Base-by-base conservation (phyloP, 129 eudicot species). In the Sambucus nigra region DNA sequence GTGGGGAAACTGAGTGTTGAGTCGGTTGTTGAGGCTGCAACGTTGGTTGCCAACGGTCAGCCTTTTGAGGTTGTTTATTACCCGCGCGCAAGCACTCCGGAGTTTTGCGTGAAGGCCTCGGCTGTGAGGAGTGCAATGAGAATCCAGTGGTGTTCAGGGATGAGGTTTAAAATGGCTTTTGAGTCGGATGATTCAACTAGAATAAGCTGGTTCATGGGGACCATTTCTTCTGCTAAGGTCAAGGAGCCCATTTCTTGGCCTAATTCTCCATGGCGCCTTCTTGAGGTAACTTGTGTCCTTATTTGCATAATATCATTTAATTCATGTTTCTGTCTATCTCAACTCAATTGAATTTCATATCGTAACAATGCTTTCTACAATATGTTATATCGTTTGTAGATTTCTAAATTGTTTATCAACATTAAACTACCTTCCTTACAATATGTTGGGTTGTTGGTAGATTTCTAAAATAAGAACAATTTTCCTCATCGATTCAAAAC, bases 131-230 rank as follows among this genome's bases (percentile, higher is more conserved):
- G 80, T 19, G 83, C 98, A 41, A 81, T 79, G 89, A 63, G 85
- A 63, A 72, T 91, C 28, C 83, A 85, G 9, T 85, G 98, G 98
- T 76, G 80, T 38, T 55, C 94, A 1, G 95, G 95, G 33, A 85
- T 91, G 98, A 80, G 98, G 68, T 91, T 91, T 40, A 91, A 91
- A 80, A 91, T 91, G 98, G 75, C 95, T 27, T 91, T 91, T 25
- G 98, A 91, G 79, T 85, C 98, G 0, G 98, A 91, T 60, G 98
- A 86, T 80, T 91, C 98, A 1, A 85, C 95, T 1, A 66, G 98
- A 24, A 91, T 91, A 5, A 91, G 98, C 61, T 91, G 98, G 98
- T 91, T 85, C 51, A 91, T 91, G 98, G 98, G 98, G 6, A 91
- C 95, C 2, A 67, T 91, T 54, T 81, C 94, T 19, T 73, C 86